These are phyloP conservation scores for Canna indica DNA, from an alignment of 176 grass and related monocot genomes.

Conservation along the genomic window DNA sequence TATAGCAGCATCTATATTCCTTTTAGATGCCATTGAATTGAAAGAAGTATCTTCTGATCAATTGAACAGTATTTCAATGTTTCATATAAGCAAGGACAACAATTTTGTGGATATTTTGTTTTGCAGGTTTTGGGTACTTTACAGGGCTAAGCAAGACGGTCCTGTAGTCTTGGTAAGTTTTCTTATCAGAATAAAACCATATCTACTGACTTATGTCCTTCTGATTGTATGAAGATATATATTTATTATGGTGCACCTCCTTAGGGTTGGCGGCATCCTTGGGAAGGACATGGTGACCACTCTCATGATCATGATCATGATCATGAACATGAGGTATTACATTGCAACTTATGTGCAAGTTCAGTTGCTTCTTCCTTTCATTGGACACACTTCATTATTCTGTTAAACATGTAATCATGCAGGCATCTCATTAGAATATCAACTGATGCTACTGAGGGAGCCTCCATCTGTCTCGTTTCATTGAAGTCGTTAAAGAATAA, in stretches of 20 bases:
- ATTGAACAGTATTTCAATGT: background rate
- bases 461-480: background rate
- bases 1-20: background rate
- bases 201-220: background rate
- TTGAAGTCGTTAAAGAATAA: background rate
- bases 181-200: background rate
- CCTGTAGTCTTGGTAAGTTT: constrained; percentile 63
- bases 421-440: background rate
- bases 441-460: background rate
- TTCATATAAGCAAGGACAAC: background rate
- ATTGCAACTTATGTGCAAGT: background rate
- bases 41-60: background rate
- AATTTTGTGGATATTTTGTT: constrained; percentile 3
- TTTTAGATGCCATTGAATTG: background rate
- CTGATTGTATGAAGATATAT: background rate
- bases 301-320: constrained; percentile 54
- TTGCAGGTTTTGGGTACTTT: constrained; percentile 91
- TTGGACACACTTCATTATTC: too few species aligned
- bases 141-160: constrained; percentile 91
- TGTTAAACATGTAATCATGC: background rate
- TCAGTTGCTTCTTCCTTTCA: too few species aligned
- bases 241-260: background rate
- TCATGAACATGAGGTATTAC: constrained; percentile 51
- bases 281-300: constrained; percentile 86
- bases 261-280: constrained; percentile 87